phyloP scores from a whole-genome alignment of 495 filamentous ascomycete genomes.

The Penicillium roqueforti region DNA sequence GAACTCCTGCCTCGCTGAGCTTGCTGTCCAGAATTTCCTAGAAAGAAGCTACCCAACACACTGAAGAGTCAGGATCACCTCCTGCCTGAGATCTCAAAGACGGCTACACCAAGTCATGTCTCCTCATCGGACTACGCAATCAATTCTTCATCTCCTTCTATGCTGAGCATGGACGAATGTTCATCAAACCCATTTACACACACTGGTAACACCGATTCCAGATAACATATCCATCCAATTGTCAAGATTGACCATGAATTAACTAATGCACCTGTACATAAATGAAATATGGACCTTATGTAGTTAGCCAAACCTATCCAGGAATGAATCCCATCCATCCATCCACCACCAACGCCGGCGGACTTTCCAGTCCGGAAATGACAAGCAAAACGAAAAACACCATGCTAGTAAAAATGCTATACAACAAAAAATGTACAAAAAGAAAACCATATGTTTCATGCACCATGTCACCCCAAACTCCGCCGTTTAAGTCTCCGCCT shows the following conservation, averaged over 20 bases:
- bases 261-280: neutral
- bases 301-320: no score
- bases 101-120: no score
- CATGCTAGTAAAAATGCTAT: neutral
- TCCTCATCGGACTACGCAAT: no score
- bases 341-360: neutral
- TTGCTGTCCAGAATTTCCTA: no score
- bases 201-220: neutral
- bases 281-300: neutral
- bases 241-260: neutral
- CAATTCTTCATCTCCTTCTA: no score
- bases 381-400: neutral
- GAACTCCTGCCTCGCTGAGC: no score
- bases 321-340: neutral
- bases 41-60: no score
- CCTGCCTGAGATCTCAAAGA: no score
- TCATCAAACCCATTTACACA: no score
- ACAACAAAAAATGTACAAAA: neutral
- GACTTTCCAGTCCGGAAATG: neutral
- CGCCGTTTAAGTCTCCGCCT: conserved; percentile 45
- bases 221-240: neutral
- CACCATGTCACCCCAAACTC: conserved; percentile 20
- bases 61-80: no score
- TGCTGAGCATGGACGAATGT: no score
- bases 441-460: neutral